Evolutionary conservation across 495 filamentous ascomycete genomes (phyloP).

Genomic region (Neurospora sp.): DNA sequence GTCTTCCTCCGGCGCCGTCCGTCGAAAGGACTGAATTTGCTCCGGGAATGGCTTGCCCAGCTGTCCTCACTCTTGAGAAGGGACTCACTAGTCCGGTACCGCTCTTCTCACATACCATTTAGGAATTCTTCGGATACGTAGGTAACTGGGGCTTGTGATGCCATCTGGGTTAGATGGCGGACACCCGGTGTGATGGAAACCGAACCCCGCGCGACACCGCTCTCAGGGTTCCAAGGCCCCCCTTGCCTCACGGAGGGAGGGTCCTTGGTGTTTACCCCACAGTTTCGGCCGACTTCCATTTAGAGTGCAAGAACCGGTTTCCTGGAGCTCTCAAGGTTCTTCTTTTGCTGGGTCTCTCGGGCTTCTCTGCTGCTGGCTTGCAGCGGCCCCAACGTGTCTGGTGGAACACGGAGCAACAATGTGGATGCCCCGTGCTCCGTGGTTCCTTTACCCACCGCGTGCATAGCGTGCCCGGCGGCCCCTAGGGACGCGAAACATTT

Average conservation of each 20-base stretch:
- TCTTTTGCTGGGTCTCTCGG: not conserved
- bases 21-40: not conserved
- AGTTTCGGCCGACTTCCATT: not conserved
- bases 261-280: not conserved
- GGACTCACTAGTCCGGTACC: not conserved
- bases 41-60: not conserved
- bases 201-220: not conserved
- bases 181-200: not conserved
- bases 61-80: not conserved
- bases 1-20: not conserved
- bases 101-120: not conserved
- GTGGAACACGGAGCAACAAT: not conserved
- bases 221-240: not conserved
- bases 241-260: not conserved
- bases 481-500: not conserved
- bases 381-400: not conserved
- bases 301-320: not conserved
- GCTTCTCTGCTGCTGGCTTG: not conserved
- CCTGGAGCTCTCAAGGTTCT: not conserved
- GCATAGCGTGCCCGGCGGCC: not conserved
- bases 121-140: not conserved
- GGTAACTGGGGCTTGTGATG: not conserved
- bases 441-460: not conserved
- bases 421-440: not conserved
- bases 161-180: not conserved